Evolutionary conservation across 805 yeast species (phyloP).

Genomic region (Metschnikowia chrysomelidarum): DNA sequence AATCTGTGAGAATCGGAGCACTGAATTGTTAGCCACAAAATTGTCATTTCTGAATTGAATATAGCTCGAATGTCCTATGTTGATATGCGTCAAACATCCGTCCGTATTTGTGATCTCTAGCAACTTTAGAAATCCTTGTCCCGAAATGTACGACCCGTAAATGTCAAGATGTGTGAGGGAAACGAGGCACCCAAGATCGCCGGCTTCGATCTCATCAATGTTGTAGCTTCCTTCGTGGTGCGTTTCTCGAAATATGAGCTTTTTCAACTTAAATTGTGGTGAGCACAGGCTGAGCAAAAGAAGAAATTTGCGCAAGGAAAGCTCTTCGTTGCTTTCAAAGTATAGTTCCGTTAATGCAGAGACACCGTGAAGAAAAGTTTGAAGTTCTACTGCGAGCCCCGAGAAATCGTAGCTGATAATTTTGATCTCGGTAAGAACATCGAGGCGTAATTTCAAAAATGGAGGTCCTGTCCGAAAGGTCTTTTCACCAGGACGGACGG

Average conservation of each 20-base stretch:
- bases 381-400: conserved; percentile 16
- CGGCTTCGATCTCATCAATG: conserved; percentile 25
- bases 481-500: conserved; percentile 11
- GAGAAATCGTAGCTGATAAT: conserved; percentile 34
- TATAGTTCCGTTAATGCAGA: conserved; percentile 15
- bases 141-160: conserved; percentile 17
- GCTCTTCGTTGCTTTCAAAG: conserved; percentile 34
- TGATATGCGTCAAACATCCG: conserved; percentile 6
- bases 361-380: conserved; percentile 2
- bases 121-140: conserved; percentile 15
- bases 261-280: conserved; percentile 26
- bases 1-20: conserved; percentile 12
- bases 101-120: conserved; percentile 9
- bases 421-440: conserved; percentile 25
- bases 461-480: conserved; percentile 28
- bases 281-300: conserved; percentile 27
- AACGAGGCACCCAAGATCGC: conserved; percentile 25
- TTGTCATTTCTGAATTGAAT: conserved; percentile 16
- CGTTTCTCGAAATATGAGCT: conserved; percentile 32
- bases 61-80: conserved; percentile 15
- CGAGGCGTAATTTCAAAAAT: conserved; percentile 22
- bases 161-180: conserved; percentile 29
- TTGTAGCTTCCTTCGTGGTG: conserved; percentile 20
- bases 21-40: conserved; percentile 7
- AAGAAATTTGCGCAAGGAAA: conserved; percentile 28